phyloP scores from a whole-genome alignment of 345 rosid species.

The Eucalyptus caleyi region DNA sequence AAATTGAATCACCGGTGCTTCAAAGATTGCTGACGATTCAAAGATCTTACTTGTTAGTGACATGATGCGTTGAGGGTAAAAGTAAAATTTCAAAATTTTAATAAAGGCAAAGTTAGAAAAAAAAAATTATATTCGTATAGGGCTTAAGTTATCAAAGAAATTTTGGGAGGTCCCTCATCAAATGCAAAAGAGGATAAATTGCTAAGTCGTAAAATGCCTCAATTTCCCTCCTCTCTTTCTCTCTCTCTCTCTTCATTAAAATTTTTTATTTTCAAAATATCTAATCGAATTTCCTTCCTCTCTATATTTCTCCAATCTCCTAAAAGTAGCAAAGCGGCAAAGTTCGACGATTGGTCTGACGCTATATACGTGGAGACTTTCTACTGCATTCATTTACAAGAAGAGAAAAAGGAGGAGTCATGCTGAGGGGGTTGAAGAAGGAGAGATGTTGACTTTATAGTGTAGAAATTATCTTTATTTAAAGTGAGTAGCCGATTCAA shows the following conservation, averaged over 20 bases:
- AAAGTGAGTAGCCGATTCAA: background rate
- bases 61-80: background rate
- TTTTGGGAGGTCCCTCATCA: no score
- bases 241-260: background rate
- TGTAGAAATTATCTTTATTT: background rate
- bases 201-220: background rate
- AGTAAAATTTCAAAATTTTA: background rate
- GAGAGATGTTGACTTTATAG: background rate
- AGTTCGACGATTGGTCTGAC: no score
- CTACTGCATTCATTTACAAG: background rate
- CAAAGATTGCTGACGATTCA: accelerated
- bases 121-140: background rate
- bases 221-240: background rate
- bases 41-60: accelerated
- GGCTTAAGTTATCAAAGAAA: no score
- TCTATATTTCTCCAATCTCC: no score
- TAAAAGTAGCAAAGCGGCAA: no score
- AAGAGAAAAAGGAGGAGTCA: no score
- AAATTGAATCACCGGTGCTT: accelerated
- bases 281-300: background rate
- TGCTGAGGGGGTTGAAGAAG: background rate
- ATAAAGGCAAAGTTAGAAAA: background rate
- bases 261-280: background rate
- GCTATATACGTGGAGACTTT: background rate
- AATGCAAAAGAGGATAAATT: background rate